Conservation (phyloP, 2,329 filamentous ascomycete genomes). For the Myriosclerotinia curreyana region DNA sequence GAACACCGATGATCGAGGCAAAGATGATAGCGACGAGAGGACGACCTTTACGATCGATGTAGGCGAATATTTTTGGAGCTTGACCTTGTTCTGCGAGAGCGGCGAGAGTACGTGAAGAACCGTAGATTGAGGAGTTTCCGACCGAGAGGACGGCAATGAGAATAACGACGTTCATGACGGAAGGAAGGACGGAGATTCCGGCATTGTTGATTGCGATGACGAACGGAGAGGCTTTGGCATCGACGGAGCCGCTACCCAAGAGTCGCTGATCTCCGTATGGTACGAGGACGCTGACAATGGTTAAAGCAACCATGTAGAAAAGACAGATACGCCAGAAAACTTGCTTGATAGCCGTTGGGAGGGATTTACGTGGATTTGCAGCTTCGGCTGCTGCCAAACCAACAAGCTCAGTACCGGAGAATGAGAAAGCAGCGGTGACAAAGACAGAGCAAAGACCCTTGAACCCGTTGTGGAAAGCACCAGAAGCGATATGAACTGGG, state of each 20-base stretch:
- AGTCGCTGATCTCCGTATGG: constrained; percentile 45
- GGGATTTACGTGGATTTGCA: constrained; percentile 47
- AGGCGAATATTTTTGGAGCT: constrained; percentile 55
- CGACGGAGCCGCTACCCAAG: constrained; percentile 38
- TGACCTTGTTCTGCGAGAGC: constrained; percentile 59
- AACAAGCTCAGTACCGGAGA: constrained; percentile 52
- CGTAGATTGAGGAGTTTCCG: constrained; percentile 57
- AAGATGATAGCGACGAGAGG: constrained; percentile 50
- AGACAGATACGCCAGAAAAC: constrained; percentile 54
- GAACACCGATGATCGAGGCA: constrained; percentile 41
- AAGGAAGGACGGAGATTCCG: constrained; percentile 50
- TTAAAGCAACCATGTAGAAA: constrained; percentile 53
- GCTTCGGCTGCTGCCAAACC: constrained; percentile 53
- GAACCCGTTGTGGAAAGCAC: constrained; percentile 48
- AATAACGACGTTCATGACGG: constrained; percentile 59
- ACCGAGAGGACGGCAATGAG: constrained; percentile 58
- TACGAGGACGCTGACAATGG: constrained; percentile 52
- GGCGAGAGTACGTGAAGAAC: constrained; percentile 56
- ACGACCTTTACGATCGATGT: constrained; percentile 56
- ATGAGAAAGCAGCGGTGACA: constrained; percentile 51
- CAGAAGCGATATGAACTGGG: constrained; percentile 28
- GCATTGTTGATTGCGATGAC: constrained; percentile 56
- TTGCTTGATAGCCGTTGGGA: constrained; percentile 52
- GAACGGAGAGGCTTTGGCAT: constrained; percentile 50
- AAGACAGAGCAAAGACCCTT: constrained; percentile 52